phyloP scores from a whole-genome alignment of 139 green algal genomes.

The Auxenochlorella pyrenoidosa region DNA sequence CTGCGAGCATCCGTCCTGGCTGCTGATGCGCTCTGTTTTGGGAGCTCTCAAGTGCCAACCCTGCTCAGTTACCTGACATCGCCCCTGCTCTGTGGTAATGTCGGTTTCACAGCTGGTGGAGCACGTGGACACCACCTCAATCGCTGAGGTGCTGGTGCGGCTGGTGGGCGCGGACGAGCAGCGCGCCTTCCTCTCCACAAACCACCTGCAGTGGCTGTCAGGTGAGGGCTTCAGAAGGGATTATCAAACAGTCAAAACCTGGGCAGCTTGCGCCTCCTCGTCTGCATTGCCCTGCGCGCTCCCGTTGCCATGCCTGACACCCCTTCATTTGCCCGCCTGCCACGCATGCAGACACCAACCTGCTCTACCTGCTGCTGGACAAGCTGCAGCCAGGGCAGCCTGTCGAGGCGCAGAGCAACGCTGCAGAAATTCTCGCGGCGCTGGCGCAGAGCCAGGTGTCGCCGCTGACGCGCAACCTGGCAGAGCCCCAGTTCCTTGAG shows the following conservation, averaged over 20 bases:
- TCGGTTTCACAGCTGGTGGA: slow-evolving; percentile 47
- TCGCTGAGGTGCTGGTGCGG: slow-evolving; percentile 86
- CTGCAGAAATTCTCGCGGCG: slow-evolving; percentile 85
- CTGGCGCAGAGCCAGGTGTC: slow-evolving; percentile 80
- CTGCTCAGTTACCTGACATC: slow-evolving; percentile 17
- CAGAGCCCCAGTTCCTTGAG: slow-evolving; percentile 45
- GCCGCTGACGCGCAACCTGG: slow-evolving; percentile 74
- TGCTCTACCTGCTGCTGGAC: slow-evolving; percentile 80
- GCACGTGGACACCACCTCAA: slow-evolving; percentile 83
- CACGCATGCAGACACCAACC: slow-evolving; percentile 58
- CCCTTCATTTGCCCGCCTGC: background rate
- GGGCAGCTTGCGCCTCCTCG: background rate
- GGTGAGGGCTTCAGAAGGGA: background rate
- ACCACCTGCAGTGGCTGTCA: slow-evolving; percentile 40
- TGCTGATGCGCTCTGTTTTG: too few relatives aligned
- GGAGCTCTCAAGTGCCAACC: background rate
- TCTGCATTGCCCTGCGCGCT: background rate
- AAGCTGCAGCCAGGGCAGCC: slow-evolving; percentile 52
- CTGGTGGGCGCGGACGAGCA: slow-evolving; percentile 90
- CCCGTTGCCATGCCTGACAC: background rate
- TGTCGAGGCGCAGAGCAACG: slow-evolving; percentile 74
- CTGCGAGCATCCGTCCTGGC: too few relatives aligned
- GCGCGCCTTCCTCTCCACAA: slow-evolving; percentile 38
- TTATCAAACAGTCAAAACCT: too few relatives aligned
- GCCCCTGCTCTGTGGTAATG: background rate